Conservation (phyloP, 148 eudicot species). For the Rhododendron ovatum region DNA sequence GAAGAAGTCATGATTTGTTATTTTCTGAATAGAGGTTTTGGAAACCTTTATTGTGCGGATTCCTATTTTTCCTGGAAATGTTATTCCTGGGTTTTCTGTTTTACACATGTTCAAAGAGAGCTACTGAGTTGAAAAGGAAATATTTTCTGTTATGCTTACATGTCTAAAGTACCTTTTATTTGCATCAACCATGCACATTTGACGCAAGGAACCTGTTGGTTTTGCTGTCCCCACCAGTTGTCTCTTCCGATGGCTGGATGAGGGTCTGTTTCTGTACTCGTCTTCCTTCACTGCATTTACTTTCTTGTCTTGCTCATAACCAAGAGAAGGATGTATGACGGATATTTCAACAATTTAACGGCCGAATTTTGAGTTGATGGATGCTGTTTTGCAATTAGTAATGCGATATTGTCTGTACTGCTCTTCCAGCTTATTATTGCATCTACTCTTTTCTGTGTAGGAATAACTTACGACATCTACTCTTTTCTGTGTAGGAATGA, state of each 20-base stretch:
- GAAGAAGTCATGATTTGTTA: not conserved
- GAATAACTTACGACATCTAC: not conserved
- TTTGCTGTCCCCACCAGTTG: not conserved
- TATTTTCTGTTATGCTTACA: not conserved
- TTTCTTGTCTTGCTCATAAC: not conserved
- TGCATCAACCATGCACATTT: not conserved
- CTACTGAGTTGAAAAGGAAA: not conserved
- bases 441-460: not conserved
- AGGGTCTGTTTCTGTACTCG: not conserved
- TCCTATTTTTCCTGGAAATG: not conserved
- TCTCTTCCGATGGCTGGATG: not conserved
- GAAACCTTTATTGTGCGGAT: not conserved
- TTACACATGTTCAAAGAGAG: not conserved
- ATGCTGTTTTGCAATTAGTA: not conserved
- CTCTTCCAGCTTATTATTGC: not conserved
- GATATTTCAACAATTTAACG: not conserved
- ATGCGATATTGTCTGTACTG: not conserved
- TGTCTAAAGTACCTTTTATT: not conserved
- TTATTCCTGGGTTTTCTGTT: not conserved
- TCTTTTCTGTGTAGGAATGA: not conserved
- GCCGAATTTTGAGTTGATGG: not conserved
- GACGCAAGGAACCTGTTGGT: not conserved
- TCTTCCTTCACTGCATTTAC: not conserved
- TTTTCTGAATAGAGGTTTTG: not conserved
- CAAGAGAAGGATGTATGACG: not conserved